Base-by-base conservation (phyloP, 441 rosid genomes). In the Jatropha podagrica region DNA sequence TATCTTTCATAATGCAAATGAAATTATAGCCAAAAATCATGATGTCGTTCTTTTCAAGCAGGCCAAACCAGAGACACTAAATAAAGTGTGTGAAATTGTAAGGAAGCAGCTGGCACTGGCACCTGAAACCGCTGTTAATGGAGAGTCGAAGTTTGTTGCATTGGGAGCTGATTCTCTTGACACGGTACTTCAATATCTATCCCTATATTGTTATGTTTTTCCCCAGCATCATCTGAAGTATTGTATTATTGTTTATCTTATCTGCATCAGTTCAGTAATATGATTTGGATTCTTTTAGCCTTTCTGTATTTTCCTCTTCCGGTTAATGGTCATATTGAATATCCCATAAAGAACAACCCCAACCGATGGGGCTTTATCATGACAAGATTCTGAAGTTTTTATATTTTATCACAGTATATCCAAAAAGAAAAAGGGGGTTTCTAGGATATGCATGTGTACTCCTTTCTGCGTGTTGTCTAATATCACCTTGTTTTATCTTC, bases 131-230 rank as follows among this genome's bases (percentile, higher is more conserved):
- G 65, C 65, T 2, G 80, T 86, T n/a, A 80, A 74, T 5, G 87
- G 84, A 65, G 87, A 85, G n/a, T 86, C 86, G 17, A 85, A 84
- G 76, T 88, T 88, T 9, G 41, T 78, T 32, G 74, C 83, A 5
- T 86, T 88, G 38, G 90, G 87, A 75, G 88, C 88, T 46, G 89
- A 83, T 83, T 85, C 89, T 76, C 86, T 84, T 14, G 92, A 85
- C 64, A 79, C 87, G 75, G 89, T 85, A 83, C 51, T n/a, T 26
- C 38, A 63, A 15, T 23, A 5, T 26, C 13, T 11, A 23, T 4
- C 15, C 44, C 18, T 32, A 52, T 2, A 17, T 32, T 15, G 11
- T 9, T 41, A 41, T 18, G 18, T 9, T 2, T 38, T 15, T 64
- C 3, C 1, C 12, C 13, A 64, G 7, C 49, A 40, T 0, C 17